Base-by-base conservation (phyloP, 1,284 basidiomycete species). In the Inonotus hispidus region DNA sequence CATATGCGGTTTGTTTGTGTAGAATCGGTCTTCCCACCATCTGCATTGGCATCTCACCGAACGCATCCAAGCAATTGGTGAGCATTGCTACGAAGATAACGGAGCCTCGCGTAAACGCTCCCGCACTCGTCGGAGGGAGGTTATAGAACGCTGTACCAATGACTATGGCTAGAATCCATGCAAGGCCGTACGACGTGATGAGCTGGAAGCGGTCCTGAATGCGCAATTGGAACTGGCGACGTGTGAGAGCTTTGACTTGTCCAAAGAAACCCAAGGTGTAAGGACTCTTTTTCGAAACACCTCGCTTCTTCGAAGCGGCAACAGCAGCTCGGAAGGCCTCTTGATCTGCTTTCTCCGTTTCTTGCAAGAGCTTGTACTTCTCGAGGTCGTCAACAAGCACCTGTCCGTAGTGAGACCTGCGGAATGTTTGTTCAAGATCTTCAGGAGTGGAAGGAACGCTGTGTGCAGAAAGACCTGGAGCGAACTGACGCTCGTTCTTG, bases 31-130 rank as follows among this genome's bases (percentile, higher is more conserved):
- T 84, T 50, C 91, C 91, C 64, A 86, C 65, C 87, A 92, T 89
- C 75, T 85, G 83, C 32, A 75, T 72, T 1, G 87, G 86, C 77
- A 88, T 80, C 78, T 92, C 89, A 60, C 84, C 83, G 72, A 93
- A 93, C 0, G 90, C 89, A 69, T 88, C 87, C 60, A 93, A 76
- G 68, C 83, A 84, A 59, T 85, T 88, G 29, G 88, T 88, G 32
- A 95, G 73, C 62, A 94, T 75, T 54, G 85, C 85, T 41, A 67
- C 71, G 73, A 95, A 95, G 59, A 95, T 84, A 47, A 92, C 84
- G 73, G 91, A 85, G 32, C 92, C 93, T 65, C 93, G 84, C 21
- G 92, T 93, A 75, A 96, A 96, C 0, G 88, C 90, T 41, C 93
- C 93, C 39, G 82, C 81, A 7, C 92, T 84, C 0, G 88, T 87